Conservation (phyloP, 1,284 basidiomycete genomes). For the Cystobasidium sp. region DNA sequence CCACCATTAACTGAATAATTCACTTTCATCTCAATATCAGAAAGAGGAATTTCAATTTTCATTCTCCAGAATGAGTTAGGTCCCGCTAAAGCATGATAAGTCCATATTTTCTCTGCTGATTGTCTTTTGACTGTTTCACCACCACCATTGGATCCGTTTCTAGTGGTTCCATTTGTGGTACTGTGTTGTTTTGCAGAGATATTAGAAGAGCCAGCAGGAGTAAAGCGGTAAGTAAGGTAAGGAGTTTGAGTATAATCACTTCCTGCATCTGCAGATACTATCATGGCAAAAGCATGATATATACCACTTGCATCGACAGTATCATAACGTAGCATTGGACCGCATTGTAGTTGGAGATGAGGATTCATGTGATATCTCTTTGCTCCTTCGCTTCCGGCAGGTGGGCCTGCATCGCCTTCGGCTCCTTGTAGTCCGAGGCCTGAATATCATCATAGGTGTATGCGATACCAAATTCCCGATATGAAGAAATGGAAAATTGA, state of each 20-base stretch:
- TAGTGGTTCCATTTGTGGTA: neutral
- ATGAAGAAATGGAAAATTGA: too few species aligned
- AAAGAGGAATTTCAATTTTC: constrained; percentile 79
- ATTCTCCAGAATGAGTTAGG: constrained; percentile 81
- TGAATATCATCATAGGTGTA: neutral
- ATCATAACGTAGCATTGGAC: constrained; percentile 88
- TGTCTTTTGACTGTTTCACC: constrained; percentile 53
- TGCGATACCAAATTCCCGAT: too few species aligned
- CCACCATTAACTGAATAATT: constrained; percentile 69
- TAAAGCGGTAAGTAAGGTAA: constrained; percentile 44
- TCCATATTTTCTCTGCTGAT: constrained; percentile 75
- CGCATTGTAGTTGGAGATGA: constrained; percentile 62
- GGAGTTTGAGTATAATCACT: constrained; percentile 66
- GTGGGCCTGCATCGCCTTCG: constrained; percentile 23
- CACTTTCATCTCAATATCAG: constrained; percentile 73
- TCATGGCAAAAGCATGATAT: constrained; percentile 70
- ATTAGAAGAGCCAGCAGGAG: constrained; percentile 42
- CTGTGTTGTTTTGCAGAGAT: constrained; percentile 6
- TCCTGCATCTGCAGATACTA: constrained; percentile 68
- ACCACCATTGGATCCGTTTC: constrained; percentile 8
- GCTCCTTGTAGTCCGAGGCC: constrained; percentile 32
- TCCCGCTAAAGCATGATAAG: constrained; percentile 71
- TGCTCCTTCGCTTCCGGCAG: constrained; percentile 30
- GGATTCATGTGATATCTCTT: constrained; percentile 55
- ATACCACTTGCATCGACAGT: constrained; percentile 75